Conservation (phyloP, 371 early-diverging fungal species). For the Mortierella sp. region DNA sequence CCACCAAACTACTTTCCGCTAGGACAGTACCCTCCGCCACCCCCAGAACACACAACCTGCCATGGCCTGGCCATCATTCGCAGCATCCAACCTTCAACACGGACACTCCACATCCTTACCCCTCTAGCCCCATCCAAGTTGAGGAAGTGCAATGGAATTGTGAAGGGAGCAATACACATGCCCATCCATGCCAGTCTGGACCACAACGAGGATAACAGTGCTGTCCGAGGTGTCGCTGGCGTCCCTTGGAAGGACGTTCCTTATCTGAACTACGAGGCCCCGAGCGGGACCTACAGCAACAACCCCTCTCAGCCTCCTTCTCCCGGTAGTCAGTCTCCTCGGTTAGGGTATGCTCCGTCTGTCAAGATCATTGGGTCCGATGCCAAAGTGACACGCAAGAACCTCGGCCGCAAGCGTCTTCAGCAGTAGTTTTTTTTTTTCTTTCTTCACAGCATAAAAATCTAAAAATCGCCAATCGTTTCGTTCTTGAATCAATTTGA, state of each 20-base stretch:
- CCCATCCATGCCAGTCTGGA: slow-evolving; percentile 64
- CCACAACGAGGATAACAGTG: slow-evolving; percentile 39
- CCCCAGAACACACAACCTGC: slow-evolving; percentile 68
- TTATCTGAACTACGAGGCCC: slow-evolving; percentile 60
- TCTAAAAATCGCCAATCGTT: neutral
- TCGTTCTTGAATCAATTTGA: neutral
- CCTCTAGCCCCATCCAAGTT: slow-evolving; percentile 68
- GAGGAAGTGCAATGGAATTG: slow-evolving; percentile 69
- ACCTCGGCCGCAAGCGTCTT: slow-evolving; percentile 46
- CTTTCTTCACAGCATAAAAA: neutral
- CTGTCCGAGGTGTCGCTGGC: slow-evolving; percentile 59
- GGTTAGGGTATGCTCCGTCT: slow-evolving; percentile 27
- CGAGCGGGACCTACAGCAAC: slow-evolving; percentile 34
- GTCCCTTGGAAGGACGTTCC: slow-evolving; percentile 67
- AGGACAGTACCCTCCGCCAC: slow-evolving; percentile 62
- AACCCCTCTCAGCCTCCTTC: slow-evolving; percentile 22
- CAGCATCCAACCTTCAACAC: slow-evolving; percentile 73
- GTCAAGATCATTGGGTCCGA: slow-evolving; percentile 50
- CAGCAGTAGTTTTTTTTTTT: slow-evolving; percentile 12
- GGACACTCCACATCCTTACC: slow-evolving; percentile 73
- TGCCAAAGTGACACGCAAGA: slow-evolving; percentile 49
- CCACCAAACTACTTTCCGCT: slow-evolving; percentile 71
- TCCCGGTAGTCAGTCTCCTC: slow-evolving; percentile 22
- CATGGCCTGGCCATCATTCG: slow-evolving; percentile 83
- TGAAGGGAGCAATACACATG: slow-evolving; percentile 70